A percentile compares a stretch with the other conserved stretches of the same genome.
Conservation (phyloP, 176 grass and related monocot genomes). For the Aechmea fasciata region DNA sequence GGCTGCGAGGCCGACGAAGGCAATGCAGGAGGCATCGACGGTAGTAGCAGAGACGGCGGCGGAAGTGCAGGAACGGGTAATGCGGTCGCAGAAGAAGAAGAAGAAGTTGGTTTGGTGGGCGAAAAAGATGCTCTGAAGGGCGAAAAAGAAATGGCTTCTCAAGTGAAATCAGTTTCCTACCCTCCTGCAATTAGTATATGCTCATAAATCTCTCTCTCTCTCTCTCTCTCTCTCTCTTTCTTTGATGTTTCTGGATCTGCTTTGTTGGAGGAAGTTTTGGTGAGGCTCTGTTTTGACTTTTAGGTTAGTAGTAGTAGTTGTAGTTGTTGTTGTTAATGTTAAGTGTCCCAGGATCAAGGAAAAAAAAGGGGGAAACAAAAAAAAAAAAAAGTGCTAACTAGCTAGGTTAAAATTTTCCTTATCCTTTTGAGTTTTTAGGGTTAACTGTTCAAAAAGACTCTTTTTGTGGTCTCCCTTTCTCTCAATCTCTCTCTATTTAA, state of each 20-base stretch:
- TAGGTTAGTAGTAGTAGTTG: too few species aligned
- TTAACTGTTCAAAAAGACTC: too few species aligned
- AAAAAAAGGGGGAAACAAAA: too few species aligned
- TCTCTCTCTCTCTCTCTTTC: conserved; percentile 11
- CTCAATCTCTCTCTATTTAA: too few species aligned
- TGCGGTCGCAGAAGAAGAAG: conserved; percentile 1
- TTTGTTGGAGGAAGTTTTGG: background rate
- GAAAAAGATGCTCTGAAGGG: conserved; percentile 14
- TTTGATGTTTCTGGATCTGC: background rate
- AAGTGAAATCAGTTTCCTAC: conserved; percentile 13
- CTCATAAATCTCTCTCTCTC: conserved; percentile 15
- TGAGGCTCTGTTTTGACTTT: background rate
- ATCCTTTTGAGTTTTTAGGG: too few species aligned
- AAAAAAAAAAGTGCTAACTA: too few species aligned
- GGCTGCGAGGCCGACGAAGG: background rate
- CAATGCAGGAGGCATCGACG: conserved; percentile 17
- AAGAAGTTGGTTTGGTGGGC: conserved; percentile 23
- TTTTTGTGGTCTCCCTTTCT: too few species aligned
- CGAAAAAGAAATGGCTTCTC: conserved; percentile 13
- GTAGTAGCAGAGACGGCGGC: background rate
- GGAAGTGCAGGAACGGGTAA: conserved; percentile 12
- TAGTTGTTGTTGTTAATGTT: too few species aligned
- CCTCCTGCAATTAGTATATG: conserved; percentile 35
- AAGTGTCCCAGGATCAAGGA: too few species aligned
- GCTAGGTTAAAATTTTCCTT: too few species aligned